A percentile compares a stretch with the other conserved stretches of the same genome.
Evolutionary conservation across 2,329 filamentous ascomycete species (phyloP).

Genomic region (Penicillium sp.): DNA sequence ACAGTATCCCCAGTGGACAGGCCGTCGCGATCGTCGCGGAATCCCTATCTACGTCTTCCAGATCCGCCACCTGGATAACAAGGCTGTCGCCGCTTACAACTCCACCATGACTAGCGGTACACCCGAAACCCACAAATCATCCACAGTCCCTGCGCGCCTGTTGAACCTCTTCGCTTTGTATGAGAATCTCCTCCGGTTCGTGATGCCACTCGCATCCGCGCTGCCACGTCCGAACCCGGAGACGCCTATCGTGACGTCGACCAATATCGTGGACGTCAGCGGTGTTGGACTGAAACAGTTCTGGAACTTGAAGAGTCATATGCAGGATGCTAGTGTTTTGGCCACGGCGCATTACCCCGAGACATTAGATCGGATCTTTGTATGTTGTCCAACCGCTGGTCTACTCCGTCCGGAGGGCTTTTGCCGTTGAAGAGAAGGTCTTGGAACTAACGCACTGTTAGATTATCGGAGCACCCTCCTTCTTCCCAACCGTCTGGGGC

Average conservation of each 20-base stretch:
- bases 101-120: constrained; percentile 44
- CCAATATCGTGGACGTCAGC: constrained; percentile 91
- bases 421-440: neutral
- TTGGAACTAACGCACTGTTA: constrained; percentile 26
- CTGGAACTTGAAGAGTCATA: constrained; percentile 90
- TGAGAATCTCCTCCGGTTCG: constrained; percentile 86
- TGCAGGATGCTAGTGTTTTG: constrained; percentile 86
- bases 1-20: constrained; percentile 93
- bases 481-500: constrained; percentile 88
- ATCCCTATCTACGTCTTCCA: constrained; percentile 92
- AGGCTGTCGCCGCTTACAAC: constrained; percentile 77
- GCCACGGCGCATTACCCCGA: constrained; percentile 95
- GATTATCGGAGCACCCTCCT: constrained; percentile 85
- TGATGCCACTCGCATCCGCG: constrained; percentile 78
- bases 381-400: constrained; percentile 34
- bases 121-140: constrained; percentile 59
- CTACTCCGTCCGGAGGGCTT: neutral
- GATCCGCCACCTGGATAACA: constrained; percentile 77
- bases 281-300: constrained; percentile 88
- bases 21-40: constrained; percentile 82
- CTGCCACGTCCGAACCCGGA: constrained; percentile 71
- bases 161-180: constrained; percentile 88
- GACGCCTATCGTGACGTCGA: constrained; percentile 88
- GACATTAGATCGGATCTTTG: constrained; percentile 79
- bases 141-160: constrained; percentile 65